Evolutionary conservation across 2,329 filamentous ascomycete genomes (phyloP).

Genomic region (Colletotrichum liriopes): DNA sequence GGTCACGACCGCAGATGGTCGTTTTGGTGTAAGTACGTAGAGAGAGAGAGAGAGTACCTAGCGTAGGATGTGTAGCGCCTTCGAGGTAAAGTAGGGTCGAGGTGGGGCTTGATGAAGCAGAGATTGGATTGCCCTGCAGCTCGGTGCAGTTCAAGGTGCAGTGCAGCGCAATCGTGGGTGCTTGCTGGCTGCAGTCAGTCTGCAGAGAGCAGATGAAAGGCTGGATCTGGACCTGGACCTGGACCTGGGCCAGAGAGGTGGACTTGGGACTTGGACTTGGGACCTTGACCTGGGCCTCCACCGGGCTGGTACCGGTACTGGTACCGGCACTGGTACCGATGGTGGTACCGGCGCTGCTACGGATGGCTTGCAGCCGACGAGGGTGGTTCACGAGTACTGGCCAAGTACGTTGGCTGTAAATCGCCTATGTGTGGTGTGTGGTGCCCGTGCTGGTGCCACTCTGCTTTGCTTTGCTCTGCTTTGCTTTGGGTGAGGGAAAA

Average conservation of each 20-base stretch:
- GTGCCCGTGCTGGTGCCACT: conserved; percentile 4
- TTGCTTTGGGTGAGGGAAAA: conserved; percentile 9
- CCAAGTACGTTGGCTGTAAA: neutral
- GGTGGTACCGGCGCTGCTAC: neutral
- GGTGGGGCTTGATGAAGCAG: conserved; percentile 34
- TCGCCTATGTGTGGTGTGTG: conserved; percentile 10
- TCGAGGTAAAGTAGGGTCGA: conserved; percentile 36
- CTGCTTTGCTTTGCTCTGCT: conserved; percentile 3
- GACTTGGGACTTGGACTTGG: neutral
- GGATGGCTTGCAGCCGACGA: conserved; percentile 24
- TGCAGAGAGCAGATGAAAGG: conserved; percentile 10
- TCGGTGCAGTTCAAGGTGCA: conserved; percentile 30
- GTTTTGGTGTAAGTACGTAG: conserved; percentile 24
- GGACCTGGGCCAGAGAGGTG: neutral
- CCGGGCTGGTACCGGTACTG: conserved; percentile 17
- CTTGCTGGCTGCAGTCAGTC: neutral
- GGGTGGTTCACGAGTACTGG: conserved; percentile 16
- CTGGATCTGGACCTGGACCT: neutral
- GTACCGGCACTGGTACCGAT: conserved; percentile 8
- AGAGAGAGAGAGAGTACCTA: neutral
- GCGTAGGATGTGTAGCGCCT: conserved; percentile 42
- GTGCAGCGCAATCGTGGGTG: conserved; percentile 11
- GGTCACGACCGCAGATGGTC: conserved; percentile 28
- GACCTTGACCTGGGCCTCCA: conserved; percentile 2
- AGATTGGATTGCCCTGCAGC: conserved; percentile 40